These are phyloP conservation scores for Leccinum subgranulosum DNA, from an alignment of 768 basidiomycete genomes.

Conservation along the genomic window DNA sequence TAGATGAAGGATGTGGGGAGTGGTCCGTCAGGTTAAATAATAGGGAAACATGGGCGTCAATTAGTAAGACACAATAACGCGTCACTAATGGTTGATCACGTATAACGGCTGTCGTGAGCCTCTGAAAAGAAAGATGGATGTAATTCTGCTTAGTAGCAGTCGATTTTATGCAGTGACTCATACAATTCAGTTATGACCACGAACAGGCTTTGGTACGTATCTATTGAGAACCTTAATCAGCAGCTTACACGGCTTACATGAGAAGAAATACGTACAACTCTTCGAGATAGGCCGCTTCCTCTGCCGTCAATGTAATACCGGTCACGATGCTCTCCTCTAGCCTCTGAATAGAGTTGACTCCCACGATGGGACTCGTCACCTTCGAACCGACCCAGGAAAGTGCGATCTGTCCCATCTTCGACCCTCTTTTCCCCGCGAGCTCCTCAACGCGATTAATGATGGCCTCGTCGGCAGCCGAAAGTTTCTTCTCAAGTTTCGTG, in stretches of 20 bases:
- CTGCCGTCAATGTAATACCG: slow-evolving; percentile 22
- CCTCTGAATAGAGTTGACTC: slow-evolving; percentile 34
- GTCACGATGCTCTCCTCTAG: slow-evolving; percentile 30
- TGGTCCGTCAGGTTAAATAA: too few relatives aligned
- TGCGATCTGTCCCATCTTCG: slow-evolving; percentile 46
- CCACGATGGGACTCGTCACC: slow-evolving; percentile 44
- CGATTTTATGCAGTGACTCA: too few relatives aligned
- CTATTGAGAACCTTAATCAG: neutral
- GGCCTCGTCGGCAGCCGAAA: slow-evolving; percentile 1
- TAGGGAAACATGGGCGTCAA: slow-evolving; percentile 9
- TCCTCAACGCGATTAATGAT: slow-evolving; percentile 43
- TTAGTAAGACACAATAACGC: too few relatives aligned
- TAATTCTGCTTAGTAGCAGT: too few relatives aligned
- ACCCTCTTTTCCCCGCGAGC: slow-evolving; percentile 37
- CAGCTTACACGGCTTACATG: too few relatives aligned
- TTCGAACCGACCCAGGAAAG: slow-evolving; percentile 42
- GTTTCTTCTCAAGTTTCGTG: too few relatives aligned
- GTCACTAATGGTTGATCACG: too few relatives aligned
- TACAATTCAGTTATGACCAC: slow-evolving; percentile 10
- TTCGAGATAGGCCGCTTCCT: slow-evolving; percentile 29
- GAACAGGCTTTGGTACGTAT: slow-evolving; percentile 20
- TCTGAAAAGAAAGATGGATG: too few relatives aligned
- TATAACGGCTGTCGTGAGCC: too few relatives aligned
- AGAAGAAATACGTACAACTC: slow-evolving; percentile 18
- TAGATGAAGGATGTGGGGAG: slow-evolving; percentile 20